These are phyloP conservation scores for Coemansia brasiliensis DNA, from an alignment of 192 early-diverging fungal species.

Conservation along the genomic window DNA sequence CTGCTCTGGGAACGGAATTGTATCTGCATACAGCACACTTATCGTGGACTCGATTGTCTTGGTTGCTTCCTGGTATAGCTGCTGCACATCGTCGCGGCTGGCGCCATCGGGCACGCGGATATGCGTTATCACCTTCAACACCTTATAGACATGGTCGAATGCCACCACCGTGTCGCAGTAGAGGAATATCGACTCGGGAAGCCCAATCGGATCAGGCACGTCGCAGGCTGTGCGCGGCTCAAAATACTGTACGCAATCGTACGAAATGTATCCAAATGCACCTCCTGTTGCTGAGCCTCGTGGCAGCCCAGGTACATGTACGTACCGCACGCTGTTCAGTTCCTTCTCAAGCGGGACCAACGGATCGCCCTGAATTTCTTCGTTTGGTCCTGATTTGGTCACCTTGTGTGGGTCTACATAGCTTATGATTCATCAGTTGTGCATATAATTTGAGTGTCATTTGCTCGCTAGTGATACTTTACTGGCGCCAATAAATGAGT, in stretches of 20 bases:
- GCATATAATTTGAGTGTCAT: too few species aligned
- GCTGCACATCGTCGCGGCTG: slow-evolving; percentile 57
- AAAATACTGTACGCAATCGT: slow-evolving; percentile 98
- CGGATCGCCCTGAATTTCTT: slow-evolving; percentile 80
- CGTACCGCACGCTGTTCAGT: slow-evolving; percentile 72
- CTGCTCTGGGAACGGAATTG: slow-evolving; percentile 80
- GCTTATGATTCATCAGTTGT: slow-evolving; percentile 15
- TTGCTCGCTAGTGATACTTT: slow-evolving; percentile 18
- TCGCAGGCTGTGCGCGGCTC: slow-evolving; percentile 86
- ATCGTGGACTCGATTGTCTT: slow-evolving; percentile 71
- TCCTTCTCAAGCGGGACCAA: slow-evolving; percentile 83
- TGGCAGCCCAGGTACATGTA: slow-evolving; percentile 80
- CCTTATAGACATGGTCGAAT: slow-evolving; percentile 92
- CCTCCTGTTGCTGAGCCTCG: slow-evolving; percentile 67
- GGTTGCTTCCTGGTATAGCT: slow-evolving; percentile 69
- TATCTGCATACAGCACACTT: slow-evolving; percentile 65
- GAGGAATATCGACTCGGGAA: slow-evolving; percentile 94
- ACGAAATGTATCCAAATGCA: slow-evolving; percentile 95
- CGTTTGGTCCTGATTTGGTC: slow-evolving; percentile 70
- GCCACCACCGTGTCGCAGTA: slow-evolving; percentile 94
- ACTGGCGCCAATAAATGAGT: slow-evolving; percentile 92
- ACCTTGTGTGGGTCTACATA: slow-evolving; percentile 82
- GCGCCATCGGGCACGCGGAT: slow-evolving; percentile 64
- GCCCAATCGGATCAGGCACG: slow-evolving; percentile 78
- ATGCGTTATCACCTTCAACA: slow-evolving; percentile 91